Base-by-base conservation (phyloP, 2,329 filamentous ascomycete species). In the Fusarium avenaceum region DNA sequence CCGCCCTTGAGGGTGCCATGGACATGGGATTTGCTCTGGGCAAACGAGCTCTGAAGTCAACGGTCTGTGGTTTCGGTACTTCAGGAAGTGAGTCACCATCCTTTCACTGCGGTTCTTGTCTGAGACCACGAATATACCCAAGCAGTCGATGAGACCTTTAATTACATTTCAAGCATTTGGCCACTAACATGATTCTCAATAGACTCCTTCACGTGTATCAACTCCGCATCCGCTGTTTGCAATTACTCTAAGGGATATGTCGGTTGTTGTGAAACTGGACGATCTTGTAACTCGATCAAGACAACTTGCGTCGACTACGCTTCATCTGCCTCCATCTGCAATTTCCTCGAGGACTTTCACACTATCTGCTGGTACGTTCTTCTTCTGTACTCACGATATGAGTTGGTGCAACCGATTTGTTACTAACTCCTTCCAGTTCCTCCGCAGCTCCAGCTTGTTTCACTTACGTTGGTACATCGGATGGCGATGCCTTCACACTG, bases 281-380 rank as follows among this genome's bases (percentile, higher is more conserved):
- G 72, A 14, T 52, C 67, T 28, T 80, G 78, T 51, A 71, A 66
- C 9, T 53, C 64, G 7, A 70, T 80, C 35, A 76, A 76, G 67
- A 80, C 77, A 15, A 67, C 65, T 4, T 80, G 78, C 33, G 67
- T 80, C 52, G 66, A 76, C 70, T 79, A 75, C 40, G 40, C 52
- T 6, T 63, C 65, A n/a, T 75, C 74, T 19, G n/a, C 46, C 4
- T 54, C 60, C 7, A 50, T 57, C 9, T 79, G 77, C 48, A 56
- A 73, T 24, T 63, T 74, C 10, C 64, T 72, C 6, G 58, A 67
- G 6, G 75, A 79, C 47, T 76, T 69, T 30, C 76, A 79, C 47
- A 80, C 77, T 4, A 63, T 79, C 17, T 80, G 78, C 73, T 80
- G 78, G 78, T 79, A 69, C 47, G 72, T 57, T 9, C 33, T 40